Evolutionary conservation across 345 rosid genomes (phyloP).

Genomic region (Erucastrum elatum): DNA sequence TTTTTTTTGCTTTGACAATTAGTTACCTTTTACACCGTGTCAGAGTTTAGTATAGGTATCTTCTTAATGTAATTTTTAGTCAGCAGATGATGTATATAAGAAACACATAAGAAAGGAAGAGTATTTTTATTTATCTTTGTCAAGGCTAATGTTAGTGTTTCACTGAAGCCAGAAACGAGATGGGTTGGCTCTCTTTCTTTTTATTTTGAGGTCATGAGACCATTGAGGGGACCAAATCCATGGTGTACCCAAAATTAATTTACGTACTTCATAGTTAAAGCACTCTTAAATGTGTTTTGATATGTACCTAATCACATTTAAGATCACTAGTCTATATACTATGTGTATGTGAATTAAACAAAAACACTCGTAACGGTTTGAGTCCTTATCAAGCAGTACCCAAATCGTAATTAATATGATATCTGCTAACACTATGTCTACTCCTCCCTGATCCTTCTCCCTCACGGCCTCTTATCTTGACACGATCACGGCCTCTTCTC

Average conservation of each 20-base stretch:
- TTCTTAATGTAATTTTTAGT: conserved; percentile 20
- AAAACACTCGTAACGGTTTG: conserved; percentile 6
- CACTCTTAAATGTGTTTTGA: background rate
- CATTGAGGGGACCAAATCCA: conserved; percentile 9
- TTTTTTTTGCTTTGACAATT: conserved; percentile 7
- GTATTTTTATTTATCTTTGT: background rate
- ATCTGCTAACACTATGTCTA: background rate
- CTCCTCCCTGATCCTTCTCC: background rate
- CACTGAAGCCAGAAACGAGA: conserved; percentile 16
- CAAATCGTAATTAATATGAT: background rate
- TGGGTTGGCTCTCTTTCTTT: background rate
- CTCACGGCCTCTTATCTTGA: background rate
- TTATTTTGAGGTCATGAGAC: conserved; percentile 4
- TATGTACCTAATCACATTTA: background rate
- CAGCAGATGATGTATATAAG: conserved; percentile 24
- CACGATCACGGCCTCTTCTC: too few relatives aligned
- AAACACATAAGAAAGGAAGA: background rate
- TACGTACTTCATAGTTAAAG: background rate
- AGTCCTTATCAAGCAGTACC: background rate
- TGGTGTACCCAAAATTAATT: background rate
- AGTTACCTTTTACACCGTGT: background rate
- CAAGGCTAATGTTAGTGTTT: conserved; percentile 1
- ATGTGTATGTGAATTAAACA: conserved; percentile 10
- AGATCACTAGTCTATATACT: background rate
- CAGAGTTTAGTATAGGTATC: background rate